Evolutionary conservation across 495 filamentous ascomycete species (phyloP).

Genomic region (Zalerion maritima): DNA sequence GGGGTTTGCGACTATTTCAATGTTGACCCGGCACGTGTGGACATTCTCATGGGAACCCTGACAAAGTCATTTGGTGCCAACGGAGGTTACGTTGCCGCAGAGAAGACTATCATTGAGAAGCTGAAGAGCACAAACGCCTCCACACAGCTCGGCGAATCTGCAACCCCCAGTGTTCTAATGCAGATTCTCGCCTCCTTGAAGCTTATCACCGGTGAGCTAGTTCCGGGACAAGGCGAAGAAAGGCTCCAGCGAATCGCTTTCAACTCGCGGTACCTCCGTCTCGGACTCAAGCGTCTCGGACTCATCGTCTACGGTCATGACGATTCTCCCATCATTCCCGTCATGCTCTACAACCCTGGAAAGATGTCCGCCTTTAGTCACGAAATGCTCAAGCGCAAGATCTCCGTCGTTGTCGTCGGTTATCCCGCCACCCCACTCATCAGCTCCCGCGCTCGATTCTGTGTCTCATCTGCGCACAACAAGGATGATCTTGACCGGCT

Average conservation of each 20-base stretch:
- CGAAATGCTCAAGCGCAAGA: conserved; percentile 94
- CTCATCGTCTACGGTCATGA: conserved; percentile 96
- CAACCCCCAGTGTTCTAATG: conserved; percentile 69
- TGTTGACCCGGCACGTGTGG: conserved; percentile 73
- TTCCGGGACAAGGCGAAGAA: conserved; percentile 88
- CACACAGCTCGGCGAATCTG: conserved; percentile 76
- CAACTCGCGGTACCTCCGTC: conserved; percentile 93
- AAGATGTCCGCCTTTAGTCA: conserved; percentile 98
- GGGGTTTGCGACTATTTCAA: conserved; percentile 97
- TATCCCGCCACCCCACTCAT: conserved; percentile 97
- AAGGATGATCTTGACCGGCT: conserved; percentile 95
- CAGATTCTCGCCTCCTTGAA: conserved; percentile 76
- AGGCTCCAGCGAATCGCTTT: conserved; percentile 91
- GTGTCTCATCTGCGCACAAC: conserved; percentile 88
- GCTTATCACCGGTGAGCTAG: conserved; percentile 76
- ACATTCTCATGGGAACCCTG: conserved; percentile 95
- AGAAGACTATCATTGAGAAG: conserved; percentile 84
- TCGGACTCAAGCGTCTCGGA: conserved; percentile 91
- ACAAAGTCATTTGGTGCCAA: conserved; percentile 99
- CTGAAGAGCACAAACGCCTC: conserved; percentile 75
- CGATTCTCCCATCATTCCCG: conserved; percentile 90
- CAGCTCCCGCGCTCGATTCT: conserved; percentile 86
- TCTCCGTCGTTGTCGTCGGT: conserved; percentile 95
- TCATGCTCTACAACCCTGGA: conserved; percentile 88
- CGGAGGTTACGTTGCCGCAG: conserved; percentile 85